These are phyloP conservation scores for Babesia bigemina DNA, from an alignment of 169 alveolate species.

Conservation along the genomic window DNA sequence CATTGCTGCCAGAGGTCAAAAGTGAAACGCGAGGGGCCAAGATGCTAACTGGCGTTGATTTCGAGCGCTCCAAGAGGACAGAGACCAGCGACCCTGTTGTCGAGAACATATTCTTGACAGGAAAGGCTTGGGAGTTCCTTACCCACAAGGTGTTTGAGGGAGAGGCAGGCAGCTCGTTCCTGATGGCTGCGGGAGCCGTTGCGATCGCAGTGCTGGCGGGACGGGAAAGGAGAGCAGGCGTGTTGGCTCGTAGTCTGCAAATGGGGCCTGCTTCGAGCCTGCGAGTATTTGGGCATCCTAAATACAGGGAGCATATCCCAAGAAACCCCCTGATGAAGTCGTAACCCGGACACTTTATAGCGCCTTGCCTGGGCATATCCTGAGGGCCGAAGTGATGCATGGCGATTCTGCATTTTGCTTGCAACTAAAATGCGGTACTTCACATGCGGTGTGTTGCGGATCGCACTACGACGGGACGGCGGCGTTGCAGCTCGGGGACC, in stretches of 20 bases:
- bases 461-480: too few relatives aligned
- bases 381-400: too few relatives aligned
- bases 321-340: constrained; percentile 59
- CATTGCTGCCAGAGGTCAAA: constrained; percentile 22
- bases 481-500: too few relatives aligned
- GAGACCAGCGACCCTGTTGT: constrained; percentile 59
- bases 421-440: too few relatives aligned
- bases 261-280: constrained; percentile 62
- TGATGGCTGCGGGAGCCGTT: constrained; percentile 61
- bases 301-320: constrained; percentile 61
- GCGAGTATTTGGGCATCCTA: constrained; percentile 65
- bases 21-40: not conserved
- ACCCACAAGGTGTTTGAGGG: constrained; percentile 67
- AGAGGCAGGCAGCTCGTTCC: constrained; percentile 71
- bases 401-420: too few relatives aligned
- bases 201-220: constrained; percentile 69
- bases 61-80: constrained; percentile 43
- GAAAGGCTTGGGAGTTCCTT: constrained; percentile 70
- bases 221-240: constrained; percentile 63
- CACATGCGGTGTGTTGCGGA: too few relatives aligned
- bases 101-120: constrained; percentile 62
- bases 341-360: not conserved
- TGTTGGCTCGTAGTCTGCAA: constrained; percentile 51
- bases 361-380: not conserved
- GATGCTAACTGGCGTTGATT: constrained; percentile 55